A percentile compares a stretch with the other conserved stretches of the same genome.
Conservation (phyloP, 306 rosid species). For the Lathyrus sativus region DNA sequence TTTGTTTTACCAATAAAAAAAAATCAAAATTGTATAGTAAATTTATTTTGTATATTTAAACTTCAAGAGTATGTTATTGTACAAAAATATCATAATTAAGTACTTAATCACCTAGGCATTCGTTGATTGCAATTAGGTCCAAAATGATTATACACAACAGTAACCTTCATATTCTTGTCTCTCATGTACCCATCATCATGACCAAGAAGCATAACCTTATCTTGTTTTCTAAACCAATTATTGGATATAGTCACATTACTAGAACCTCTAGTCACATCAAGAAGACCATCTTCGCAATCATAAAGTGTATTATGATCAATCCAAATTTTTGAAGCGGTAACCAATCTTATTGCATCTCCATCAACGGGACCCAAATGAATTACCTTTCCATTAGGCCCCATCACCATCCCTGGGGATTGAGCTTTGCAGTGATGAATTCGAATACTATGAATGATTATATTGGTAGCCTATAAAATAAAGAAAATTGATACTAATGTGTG, state of each 20-base stretch:
- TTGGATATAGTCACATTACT: too few relatives aligned
- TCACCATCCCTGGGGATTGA: too few relatives aligned
- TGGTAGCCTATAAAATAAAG: constrained; percentile 12
- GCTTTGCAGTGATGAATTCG: too few relatives aligned
- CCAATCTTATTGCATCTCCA: constrained; percentile 42
- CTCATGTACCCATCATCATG: too few relatives aligned
- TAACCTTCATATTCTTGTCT: too few relatives aligned
- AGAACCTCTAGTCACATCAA: too few relatives aligned
- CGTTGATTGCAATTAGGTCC: constrained; percentile 31
- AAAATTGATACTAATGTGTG: background rate
- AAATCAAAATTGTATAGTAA: background rate
- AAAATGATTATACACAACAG: constrained; percentile 39
- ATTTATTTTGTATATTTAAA: too few relatives aligned
- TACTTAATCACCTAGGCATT: constrained; percentile 36
- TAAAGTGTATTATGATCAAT: constrained; percentile 10
- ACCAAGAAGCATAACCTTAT: too few relatives aligned
- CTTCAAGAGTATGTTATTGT: background rate
- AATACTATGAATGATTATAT: too few relatives aligned
- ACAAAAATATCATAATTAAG: background rate
- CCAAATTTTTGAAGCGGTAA: constrained; percentile 41
- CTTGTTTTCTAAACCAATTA: too few relatives aligned
- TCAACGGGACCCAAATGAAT: constrained; percentile 42
- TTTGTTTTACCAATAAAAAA: background rate
- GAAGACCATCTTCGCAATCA: too few relatives aligned
- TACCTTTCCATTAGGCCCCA: constrained; percentile 38